phyloP scores from a whole-genome alignment of 1,284 basidiomycete genomes.

The Paramarasmius palmivorus region DNA sequence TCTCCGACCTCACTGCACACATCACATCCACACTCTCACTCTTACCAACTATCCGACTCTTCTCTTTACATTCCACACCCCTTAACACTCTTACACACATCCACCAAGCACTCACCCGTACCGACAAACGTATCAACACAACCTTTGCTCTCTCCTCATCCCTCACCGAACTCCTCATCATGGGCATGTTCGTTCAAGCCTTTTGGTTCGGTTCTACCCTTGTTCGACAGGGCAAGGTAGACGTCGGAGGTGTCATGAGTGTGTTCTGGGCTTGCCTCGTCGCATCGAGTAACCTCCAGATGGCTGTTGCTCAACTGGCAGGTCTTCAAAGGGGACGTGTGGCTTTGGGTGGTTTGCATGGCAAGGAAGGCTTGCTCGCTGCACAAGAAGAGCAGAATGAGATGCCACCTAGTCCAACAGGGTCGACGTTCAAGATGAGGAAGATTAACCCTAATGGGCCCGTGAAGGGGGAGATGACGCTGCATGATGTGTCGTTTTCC shows the following conservation, averaged over 20 bases:
- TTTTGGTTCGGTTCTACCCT: constrained; percentile 96
- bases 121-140: constrained; percentile 57
- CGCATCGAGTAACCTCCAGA: constrained; percentile 83
- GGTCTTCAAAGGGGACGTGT: constrained; percentile 85
- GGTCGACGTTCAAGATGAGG: constrained; percentile 36
- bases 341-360: constrained; percentile 72
- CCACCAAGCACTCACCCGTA: constrained; percentile 45
- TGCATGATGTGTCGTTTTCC: constrained; percentile 79
- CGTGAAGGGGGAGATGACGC: constrained; percentile 77
- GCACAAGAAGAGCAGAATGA: constrained; percentile 16
- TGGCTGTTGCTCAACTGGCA: constrained; percentile 81
- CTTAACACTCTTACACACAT: constrained; percentile 46
- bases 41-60: constrained; percentile 94
- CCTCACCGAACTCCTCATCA: constrained; percentile 75
- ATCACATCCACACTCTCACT: constrained; percentile 79
- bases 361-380: constrained; percentile 33
- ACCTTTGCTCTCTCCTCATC: constrained; percentile 81
- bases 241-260: constrained; percentile 83
- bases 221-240: constrained; percentile 71
- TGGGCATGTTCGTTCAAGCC: constrained; percentile 94
- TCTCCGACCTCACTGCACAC: constrained; percentile 73
- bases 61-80: constrained; percentile 82
- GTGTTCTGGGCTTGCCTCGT: constrained; percentile 97
- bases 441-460: constrained; percentile 53
- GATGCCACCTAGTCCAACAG: constrained; percentile 15